These are phyloP conservation scores for Speleostelium caveatum DNA, from an alignment of 78 protist species.

Conservation along the genomic window DNA sequence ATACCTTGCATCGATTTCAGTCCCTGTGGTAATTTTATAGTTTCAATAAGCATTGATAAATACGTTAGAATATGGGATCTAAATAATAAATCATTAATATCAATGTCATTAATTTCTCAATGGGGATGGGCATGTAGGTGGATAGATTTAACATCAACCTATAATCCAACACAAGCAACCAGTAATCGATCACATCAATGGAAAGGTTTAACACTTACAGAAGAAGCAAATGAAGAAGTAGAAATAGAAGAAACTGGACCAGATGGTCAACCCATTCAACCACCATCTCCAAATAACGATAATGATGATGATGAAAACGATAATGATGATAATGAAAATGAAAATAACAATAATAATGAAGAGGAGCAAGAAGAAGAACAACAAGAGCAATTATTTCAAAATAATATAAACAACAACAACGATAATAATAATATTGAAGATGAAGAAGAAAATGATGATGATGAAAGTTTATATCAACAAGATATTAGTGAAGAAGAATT, in stretches of 20 bases:
- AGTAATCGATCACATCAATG: background rate
- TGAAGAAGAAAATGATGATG: background rate
- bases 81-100: background rate
- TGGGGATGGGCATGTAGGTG: slow-evolving; percentile 77
- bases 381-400: background rate
- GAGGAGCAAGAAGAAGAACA: slow-evolving; percentile 3
- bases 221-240: background rate
- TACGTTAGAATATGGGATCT: slow-evolving; percentile 57
- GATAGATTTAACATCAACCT: slow-evolving; percentile 9
- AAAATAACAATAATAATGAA: background rate
- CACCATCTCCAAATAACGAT: background rate
- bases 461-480: slow-evolving; percentile 1
- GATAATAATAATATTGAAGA: background rate
- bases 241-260: background rate
- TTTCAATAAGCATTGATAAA: slow-evolving; percentile 53
- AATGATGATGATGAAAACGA: slow-evolving; percentile 8
- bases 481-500: too few relatives aligned
- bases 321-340: background rate
- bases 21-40: slow-evolving; percentile 56
- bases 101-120: slow-evolving; percentile 18
- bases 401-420: background rate
- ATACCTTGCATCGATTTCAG: slow-evolving; percentile 60
- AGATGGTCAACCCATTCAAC: background rate
- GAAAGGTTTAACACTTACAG: slow-evolving; percentile 37
- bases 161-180: background rate